These are phyloP conservation scores for Xenosphaeropsis pyriputrescens DNA, from an alignment of 2,329 filamentous ascomycete species.

Conservation along the genomic window DNA sequence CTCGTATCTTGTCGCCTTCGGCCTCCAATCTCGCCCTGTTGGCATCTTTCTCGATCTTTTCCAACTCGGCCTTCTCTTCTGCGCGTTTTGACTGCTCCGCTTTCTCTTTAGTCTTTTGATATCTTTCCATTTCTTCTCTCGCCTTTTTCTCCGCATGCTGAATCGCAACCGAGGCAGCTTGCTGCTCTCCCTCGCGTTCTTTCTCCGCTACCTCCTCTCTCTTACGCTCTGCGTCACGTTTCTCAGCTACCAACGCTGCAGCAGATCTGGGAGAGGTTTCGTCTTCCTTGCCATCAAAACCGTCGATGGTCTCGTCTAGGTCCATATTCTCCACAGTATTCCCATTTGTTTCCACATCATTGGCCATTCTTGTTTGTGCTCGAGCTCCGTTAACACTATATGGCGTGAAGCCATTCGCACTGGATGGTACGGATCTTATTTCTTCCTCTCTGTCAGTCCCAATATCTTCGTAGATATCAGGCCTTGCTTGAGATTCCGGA, in stretches of 20 bases:
- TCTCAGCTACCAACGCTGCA: slow-evolving; percentile 8
- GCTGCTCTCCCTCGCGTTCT: slow-evolving; percentile 6
- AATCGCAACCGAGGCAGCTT: neutral
- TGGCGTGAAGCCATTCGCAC: neutral
- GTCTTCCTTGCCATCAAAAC: neutral
- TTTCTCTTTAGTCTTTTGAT: slow-evolving; percentile 8
- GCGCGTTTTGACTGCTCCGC: slow-evolving; percentile 1
- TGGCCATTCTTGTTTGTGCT: neutral
- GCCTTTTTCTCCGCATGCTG: slow-evolving; percentile 8
- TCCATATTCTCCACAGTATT: neutral
- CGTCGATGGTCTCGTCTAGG: neutral
- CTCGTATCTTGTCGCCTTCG: slow-evolving; percentile 1
- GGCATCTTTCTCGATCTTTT: slow-evolving; percentile 8
- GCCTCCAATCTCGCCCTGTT: neutral
- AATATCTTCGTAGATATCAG: slow-evolving; percentile 12
- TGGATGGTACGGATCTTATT: neutral
- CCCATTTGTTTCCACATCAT: no score
- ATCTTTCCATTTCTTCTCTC: slow-evolving; percentile 5
- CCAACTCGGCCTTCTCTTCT: slow-evolving; percentile 4
- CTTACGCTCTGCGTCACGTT: no score
- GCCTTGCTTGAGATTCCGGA: slow-evolving; percentile 1
- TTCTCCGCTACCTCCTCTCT: slow-evolving; percentile 10
- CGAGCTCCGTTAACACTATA: neutral
- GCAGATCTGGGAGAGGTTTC: slow-evolving; percentile 5
- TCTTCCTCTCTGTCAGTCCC: slow-evolving; percentile 10